phyloP scores from a whole-genome alignment of 1,139 yeast genomes.

The Barnettozyma hawaiiensis region DNA sequence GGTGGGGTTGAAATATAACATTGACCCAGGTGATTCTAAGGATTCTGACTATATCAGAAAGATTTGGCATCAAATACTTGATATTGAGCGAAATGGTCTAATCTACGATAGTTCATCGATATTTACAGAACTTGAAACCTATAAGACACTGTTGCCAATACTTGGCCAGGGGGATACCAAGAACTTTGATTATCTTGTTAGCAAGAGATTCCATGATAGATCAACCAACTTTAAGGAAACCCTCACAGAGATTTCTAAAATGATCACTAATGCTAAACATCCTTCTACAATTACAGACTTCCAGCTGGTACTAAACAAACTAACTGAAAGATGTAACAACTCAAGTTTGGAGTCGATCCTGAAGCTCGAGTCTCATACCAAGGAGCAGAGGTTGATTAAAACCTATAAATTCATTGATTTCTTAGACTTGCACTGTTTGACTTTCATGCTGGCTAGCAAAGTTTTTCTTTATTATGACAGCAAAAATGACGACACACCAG shows the following conservation, averaged over 20 bases:
- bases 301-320: slow-evolving; percentile 1
- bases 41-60: slow-evolving; percentile 7
- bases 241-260: slow-evolving; percentile 3
- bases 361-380: slow-evolving; percentile 4
- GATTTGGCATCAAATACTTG: slow-evolving; percentile 10
- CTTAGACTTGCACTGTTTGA: slow-evolving; percentile 9
- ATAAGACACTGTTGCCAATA: slow-evolving; percentile 5
- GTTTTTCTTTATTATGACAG: slow-evolving; percentile 6
- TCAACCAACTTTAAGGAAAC: slow-evolving; percentile 1
- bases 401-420: slow-evolving; percentile 8
- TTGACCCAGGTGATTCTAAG: slow-evolving; percentile 4
- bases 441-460: slow-evolving; percentile 7
- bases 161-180: not conserved
- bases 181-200: not conserved
- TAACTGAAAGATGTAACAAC: slow-evolving; percentile 5
- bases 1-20: slow-evolving; percentile 4
- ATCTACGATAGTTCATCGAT: slow-evolving; percentile 6
- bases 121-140: slow-evolving; percentile 4
- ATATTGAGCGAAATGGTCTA: slow-evolving; percentile 7
- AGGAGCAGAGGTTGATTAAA: slow-evolving; percentile 4
- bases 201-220: slow-evolving; percentile 6
- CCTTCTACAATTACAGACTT: slow-evolving; percentile 5
- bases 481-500: not conserved
- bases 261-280: slow-evolving; percentile 9
- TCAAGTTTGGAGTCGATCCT: slow-evolving; percentile 5